Percentiles rank a stretch among this genome's conserved stretches.
Evolutionary conservation across 495 filamentous ascomycete species (phyloP).

Genomic region (Aspergillus biplanus): DNA sequence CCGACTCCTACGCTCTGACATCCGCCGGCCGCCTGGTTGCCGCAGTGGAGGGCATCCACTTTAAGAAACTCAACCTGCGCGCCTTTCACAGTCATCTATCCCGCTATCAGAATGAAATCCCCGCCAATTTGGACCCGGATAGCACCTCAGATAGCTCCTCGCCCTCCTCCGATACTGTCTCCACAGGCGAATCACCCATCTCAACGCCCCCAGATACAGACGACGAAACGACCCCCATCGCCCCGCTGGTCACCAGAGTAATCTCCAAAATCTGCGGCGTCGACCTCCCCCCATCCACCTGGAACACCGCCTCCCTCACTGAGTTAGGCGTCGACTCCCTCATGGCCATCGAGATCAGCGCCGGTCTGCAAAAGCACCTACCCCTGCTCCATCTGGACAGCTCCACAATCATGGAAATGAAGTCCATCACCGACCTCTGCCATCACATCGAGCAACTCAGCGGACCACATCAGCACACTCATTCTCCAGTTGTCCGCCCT

Average conservation of each 20-base stretch:
- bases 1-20: background rate
- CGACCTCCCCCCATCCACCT: background rate
- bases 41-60: background rate
- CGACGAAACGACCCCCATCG: background rate
- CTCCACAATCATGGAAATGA: background rate
- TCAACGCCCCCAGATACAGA: background rate
- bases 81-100: background rate
- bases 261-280: background rate
- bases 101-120: background rate
- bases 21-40: background rate
- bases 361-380: background rate
- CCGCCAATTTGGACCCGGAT: background rate
- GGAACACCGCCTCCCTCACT: background rate
- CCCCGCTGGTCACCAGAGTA: background rate
- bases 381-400: background rate
- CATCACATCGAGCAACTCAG: background rate
- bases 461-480: background rate
- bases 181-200: background rate
- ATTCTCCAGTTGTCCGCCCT: background rate
- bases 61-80: background rate
- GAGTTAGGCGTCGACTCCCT: background rate
- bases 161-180: background rate
- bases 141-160: background rate
- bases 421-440: background rate
- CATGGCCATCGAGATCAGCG: background rate